Conservation (phyloP, 2,329 filamentous ascomycete genomes). For the Paracorniculantispora psalliotae region DNA sequence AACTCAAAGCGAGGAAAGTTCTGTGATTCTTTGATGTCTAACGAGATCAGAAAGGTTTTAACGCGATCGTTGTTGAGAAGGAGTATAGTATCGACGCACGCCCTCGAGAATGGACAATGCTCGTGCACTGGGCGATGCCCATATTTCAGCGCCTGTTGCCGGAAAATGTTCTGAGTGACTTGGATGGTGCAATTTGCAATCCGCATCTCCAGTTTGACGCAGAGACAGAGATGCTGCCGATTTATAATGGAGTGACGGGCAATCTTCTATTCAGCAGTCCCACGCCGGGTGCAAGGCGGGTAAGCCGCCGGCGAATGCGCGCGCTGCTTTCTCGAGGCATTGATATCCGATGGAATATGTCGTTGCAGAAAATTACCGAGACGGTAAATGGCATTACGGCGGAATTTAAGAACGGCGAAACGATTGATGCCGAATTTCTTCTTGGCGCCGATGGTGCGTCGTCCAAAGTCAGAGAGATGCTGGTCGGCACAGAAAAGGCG, state of each 20-base stretch:
- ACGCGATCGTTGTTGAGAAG: conserved; percentile 27
- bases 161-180: conserved; percentile 23
- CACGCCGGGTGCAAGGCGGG: conserved; percentile 29
- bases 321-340: conserved; percentile 27
- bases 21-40: background rate
- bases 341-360: conserved; percentile 29
- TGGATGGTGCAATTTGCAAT: conserved; percentile 31
- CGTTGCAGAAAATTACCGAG: conserved; percentile 13
- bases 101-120: conserved; percentile 34
- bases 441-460: conserved; percentile 29
- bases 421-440: conserved; percentile 23
- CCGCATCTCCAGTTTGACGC: conserved; percentile 28
- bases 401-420: conserved; percentile 23
- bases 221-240: conserved; percentile 26
- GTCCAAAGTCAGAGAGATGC: conserved; percentile 26
- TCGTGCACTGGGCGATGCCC: conserved; percentile 36
- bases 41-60: conserved; percentile 26
- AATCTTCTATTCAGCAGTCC: conserved; percentile 30
- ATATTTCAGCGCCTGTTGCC: conserved; percentile 31
- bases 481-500: conserved; percentile 24
- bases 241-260: conserved; percentile 31
- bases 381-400: conserved; percentile 18
- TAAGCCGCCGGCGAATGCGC: conserved; percentile 30
- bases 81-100: conserved; percentile 26
- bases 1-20: background rate